phyloP scores from a whole-genome alignment of 768 basidiomycete genomes.

The Coprinopsis cinerea region DNA sequence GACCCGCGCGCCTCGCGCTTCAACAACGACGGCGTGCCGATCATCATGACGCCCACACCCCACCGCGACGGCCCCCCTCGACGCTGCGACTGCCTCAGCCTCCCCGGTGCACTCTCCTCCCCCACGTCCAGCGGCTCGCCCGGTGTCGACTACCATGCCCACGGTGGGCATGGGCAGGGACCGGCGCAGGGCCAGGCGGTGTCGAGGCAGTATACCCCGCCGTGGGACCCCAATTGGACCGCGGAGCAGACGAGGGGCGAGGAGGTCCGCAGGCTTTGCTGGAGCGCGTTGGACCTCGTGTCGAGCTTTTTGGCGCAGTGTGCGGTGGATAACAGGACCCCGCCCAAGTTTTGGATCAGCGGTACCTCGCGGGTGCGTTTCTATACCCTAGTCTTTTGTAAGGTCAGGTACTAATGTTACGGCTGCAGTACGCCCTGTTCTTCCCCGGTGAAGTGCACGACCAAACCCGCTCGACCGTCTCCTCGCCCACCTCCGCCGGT shows the following conservation, averaged over 20 bases:
- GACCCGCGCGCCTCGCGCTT: constrained; percentile 52
- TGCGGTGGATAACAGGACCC: constrained; percentile 55
- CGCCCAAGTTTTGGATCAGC: constrained; percentile 52
- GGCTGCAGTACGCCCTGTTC: constrained; percentile 49
- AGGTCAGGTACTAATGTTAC: constrained; percentile 10
- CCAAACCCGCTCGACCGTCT: constrained; percentile 19
- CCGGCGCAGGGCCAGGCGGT: not conserved
- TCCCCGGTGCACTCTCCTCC: too few species aligned
- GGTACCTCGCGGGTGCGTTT: constrained; percentile 57
- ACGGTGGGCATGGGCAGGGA: not conserved
- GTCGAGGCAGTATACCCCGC: constrained; percentile 43
- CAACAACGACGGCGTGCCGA: constrained; percentile 44
- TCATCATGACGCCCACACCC: constrained; percentile 23
- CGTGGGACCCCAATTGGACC: constrained; percentile 60
- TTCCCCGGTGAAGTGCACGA: constrained; percentile 72
- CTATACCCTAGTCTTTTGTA: constrained; percentile 4
- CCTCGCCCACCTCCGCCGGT: not conserved
- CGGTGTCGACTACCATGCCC: constrained; percentile 20
- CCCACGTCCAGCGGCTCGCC: not conserved
- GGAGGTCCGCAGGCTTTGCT: constrained; percentile 70
- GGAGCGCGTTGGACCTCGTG: constrained; percentile 66
- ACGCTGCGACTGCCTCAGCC: not conserved
- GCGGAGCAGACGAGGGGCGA: constrained; percentile 54
- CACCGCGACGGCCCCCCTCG: not conserved
- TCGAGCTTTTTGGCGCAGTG: constrained; percentile 65